Evolutionary conservation across 106 monocot genomes (phyloP).

Genomic region (Apostasia ramifera): DNA sequence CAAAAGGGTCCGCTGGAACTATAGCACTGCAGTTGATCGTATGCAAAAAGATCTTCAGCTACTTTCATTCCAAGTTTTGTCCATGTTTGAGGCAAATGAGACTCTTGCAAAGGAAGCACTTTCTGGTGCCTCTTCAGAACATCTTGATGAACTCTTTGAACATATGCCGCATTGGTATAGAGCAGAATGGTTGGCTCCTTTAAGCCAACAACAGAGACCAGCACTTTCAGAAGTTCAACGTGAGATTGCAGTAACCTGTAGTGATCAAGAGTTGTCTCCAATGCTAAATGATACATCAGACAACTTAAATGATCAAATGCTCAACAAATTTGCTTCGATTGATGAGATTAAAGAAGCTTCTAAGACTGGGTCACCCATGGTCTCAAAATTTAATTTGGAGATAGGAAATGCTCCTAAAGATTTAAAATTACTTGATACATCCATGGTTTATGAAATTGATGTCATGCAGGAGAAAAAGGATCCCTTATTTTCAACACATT

Average conservation of each 20-base stretch:
- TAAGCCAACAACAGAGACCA: slow-evolving; percentile 5
- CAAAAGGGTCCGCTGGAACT: slow-evolving; percentile 74
- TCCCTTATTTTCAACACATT: slow-evolving; percentile 2
- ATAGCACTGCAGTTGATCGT: slow-evolving; percentile 62
- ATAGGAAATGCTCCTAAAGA: not conserved
- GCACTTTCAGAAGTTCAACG: slow-evolving; percentile 13
- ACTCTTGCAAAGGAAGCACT: slow-evolving; percentile 75
- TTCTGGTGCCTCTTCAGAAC: slow-evolving; percentile 42
- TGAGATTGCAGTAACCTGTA: slow-evolving; percentile 4
- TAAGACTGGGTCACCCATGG: slow-evolving; percentile 2
- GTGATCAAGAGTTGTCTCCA: slow-evolving; percentile 10
- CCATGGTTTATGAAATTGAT: not conserved
- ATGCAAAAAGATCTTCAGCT: slow-evolving; percentile 91
- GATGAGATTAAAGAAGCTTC: slow-evolving; percentile 15
- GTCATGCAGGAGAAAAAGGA: not conserved
- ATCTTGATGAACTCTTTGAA: slow-evolving; percentile 19
- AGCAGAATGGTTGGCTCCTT: slow-evolving; percentile 1
- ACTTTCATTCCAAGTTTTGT: slow-evolving; percentile 90
- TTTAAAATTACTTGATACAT: slow-evolving; percentile 10
- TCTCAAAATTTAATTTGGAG: slow-evolving; percentile 6
- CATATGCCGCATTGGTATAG: not conserved
- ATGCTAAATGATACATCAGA: slow-evolving; percentile 15
- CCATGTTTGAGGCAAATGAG: slow-evolving; percentile 92
- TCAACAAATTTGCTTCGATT: slow-evolving; percentile 6
- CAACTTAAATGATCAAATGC: not conserved